Base-by-base conservation (phyloP, 1,284 basidiomycete genomes). In the Ustilago shanxiensis region DNA sequence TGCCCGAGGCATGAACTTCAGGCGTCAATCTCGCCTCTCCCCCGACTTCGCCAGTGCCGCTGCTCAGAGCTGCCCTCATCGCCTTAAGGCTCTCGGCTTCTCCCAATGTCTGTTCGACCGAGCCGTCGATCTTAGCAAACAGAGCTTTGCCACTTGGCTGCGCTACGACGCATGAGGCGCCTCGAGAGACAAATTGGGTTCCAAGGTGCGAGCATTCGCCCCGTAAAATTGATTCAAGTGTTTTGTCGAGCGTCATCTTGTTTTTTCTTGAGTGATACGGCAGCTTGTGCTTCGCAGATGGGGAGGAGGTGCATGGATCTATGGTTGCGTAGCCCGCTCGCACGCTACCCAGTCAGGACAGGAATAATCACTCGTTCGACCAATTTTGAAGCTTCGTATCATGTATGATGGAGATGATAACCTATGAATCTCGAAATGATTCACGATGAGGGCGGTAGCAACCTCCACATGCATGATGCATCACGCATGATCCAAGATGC, bases 31-130 rank as follows among this genome's bases (percentile, higher is more conserved):
- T 64, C 44, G 31, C 24, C 1, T 44, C 41, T 1, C 3, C n/a
- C 14, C 41, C 31, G 18, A 11, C 51, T 29, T 29, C 29, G 6
- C 28, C 29, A 26, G 31, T 29, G 5, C 33, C 24, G 18, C 16
- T 26, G 26, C 37, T 39, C 18, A 66, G 35, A 4, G 66, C 66
- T 5, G 33, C 41, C 1, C 55, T 44, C 72, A 75, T 58, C 3
- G 68, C 65, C 26, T 44, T 50, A 13, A 75, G 61, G 26, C 72
- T 75, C 14, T 66, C 67, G 11, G 59, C 72, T 37, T 75, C 68
- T 8, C 72, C 72, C 11, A 75, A 10, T 1, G 68, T 69, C 51
- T 75, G 68, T 41, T 75, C 68, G 0, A 59, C 60, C 16, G 67
- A 52, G 39, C 49, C 60, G 20, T 61, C 54, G 29, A 75, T 57